Conservation (phyloP, 2,329 filamentous ascomycete genomes). For the Orbilia ellipsospora region DNA sequence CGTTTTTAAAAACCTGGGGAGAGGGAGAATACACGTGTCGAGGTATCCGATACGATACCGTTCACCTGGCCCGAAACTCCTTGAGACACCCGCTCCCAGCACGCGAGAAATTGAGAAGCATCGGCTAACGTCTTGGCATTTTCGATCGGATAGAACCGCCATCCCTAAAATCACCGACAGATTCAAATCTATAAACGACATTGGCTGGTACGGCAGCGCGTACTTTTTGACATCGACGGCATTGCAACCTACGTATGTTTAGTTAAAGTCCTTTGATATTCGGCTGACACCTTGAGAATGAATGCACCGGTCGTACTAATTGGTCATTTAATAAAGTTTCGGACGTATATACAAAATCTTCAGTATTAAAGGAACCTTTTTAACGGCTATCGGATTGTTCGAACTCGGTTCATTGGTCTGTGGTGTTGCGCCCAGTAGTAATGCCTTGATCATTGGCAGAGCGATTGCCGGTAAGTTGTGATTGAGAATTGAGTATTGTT, state of each 20-base stretch:
- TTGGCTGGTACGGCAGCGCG: conserved; percentile 60
- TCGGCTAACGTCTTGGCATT: conserved; percentile 50
- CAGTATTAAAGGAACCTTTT: conserved; percentile 66
- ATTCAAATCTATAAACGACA: conserved; percentile 60
- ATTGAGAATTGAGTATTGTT: neutral
- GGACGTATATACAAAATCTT: conserved; percentile 68
- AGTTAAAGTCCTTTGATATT: neutral
- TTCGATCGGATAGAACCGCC: conserved; percentile 59
- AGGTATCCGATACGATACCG: neutral
- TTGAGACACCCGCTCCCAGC: conserved; percentile 2
- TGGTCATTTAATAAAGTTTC: conserved; percentile 65
- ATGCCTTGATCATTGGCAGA: conserved; percentile 67
- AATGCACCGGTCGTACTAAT: conserved; percentile 61
- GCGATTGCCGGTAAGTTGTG: conserved; percentile 67
- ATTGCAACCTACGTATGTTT: conserved; percentile 59
- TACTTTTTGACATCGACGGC: conserved; percentile 58
- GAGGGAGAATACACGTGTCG: neutral
- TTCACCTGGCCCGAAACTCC: neutral
- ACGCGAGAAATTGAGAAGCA: conserved; percentile 34
- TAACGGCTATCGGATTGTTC: conserved; percentile 60
- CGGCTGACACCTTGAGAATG: conserved; percentile 65
- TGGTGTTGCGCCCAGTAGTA: conserved; percentile 67
- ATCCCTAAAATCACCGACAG: conserved; percentile 63
- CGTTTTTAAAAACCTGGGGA: neutral
- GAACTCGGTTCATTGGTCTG: conserved; percentile 67